Base-by-base conservation (phyloP, 2,329 filamentous ascomycete genomes). In the Huntiella savannae region DNA sequence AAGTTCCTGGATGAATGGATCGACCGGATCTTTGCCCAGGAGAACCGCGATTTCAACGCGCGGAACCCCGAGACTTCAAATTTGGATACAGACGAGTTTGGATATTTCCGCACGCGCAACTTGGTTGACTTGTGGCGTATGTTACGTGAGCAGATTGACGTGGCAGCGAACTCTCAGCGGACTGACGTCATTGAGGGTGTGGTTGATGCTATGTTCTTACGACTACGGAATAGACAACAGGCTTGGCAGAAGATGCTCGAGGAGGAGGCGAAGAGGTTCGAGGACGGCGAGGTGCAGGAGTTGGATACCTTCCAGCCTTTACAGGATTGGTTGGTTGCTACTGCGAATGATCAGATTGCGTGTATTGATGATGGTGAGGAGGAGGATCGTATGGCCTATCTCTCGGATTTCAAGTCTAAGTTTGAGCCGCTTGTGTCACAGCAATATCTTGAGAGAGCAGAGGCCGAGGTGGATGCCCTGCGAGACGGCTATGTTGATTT, bases 1-100 rank as follows among this genome's bases (percentile, higher is more conserved):
- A 84, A 82, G 58, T 87, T 86, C 51, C 78, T 98, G 49, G 88
- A 95, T 59, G 83, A 96, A 65, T 98, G 91, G 87, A 93, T 96
- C 70, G 84, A 92, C 52, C 78, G 86, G 49, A 95, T 98, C 60
- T 85, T 84, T 55, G 70, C 69, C 6, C 79, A 83, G 39, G 92
- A 98, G 62, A 74, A 73, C 56, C 80, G 78, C 55, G 80, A 84
- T 54, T 92, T 98, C 61, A 67, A 76, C 41, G 77, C 85, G 48
- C 77, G 87, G 52, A 78, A 77, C 54, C 71, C 79, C 49, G 82
- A 86, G 55, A 73, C 70, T 43, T 71, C 71, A 53, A 83, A 87
- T 57, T 69, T 95, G 52, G 86, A 94, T 58, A 77, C 76, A 55
- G 86, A 92, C 61, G 78, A 87, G 57, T 86, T 92, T 59, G 85